These are phyloP conservation scores for Articulospora tetracladia DNA, from an alignment of 495 filamentous ascomycete genomes.

Conservation along the genomic window DNA sequence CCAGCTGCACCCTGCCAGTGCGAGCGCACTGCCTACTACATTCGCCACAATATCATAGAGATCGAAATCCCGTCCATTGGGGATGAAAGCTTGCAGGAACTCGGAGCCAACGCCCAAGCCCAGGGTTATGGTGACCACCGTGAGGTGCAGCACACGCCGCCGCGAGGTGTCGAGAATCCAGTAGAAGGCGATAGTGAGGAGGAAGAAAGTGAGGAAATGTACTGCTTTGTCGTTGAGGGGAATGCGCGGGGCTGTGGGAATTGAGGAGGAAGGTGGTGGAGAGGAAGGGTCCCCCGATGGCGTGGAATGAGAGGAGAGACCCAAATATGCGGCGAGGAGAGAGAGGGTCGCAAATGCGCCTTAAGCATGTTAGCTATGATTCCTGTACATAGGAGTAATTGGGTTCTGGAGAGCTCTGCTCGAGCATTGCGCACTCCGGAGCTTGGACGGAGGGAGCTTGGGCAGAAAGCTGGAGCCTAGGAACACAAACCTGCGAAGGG, in stretches of 20 bases:
- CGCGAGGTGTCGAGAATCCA: conserved; percentile 94
- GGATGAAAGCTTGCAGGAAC: conserved; percentile 73
- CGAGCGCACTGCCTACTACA: conserved; percentile 69
- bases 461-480: neutral
- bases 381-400: too few species aligned
- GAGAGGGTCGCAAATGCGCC: conserved; percentile 76
- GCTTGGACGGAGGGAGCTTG: neutral
- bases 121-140: conserved; percentile 73
- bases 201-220: conserved; percentile 85
- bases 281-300: neutral
- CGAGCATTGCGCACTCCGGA: neutral
- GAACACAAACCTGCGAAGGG: conserved; percentile 64
- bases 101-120: conserved; percentile 79
- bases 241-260: conserved; percentile 70
- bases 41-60: conserved; percentile 84
- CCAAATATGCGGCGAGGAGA: conserved; percentile 72
- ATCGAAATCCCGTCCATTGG: conserved; percentile 82
- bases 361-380: conserved; percentile 28
- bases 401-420: neutral
- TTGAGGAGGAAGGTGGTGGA: conserved; percentile 63
- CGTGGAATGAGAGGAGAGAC: conserved; percentile 50
- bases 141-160: conserved; percentile 79
- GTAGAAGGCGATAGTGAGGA: conserved; percentile 86
- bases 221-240: conserved; percentile 82
- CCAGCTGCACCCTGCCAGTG: conserved; percentile 72